Evolutionary conservation across 495 filamentous ascomycete species (phyloP).

Genomic region (Ramalina intermedia): DNA sequence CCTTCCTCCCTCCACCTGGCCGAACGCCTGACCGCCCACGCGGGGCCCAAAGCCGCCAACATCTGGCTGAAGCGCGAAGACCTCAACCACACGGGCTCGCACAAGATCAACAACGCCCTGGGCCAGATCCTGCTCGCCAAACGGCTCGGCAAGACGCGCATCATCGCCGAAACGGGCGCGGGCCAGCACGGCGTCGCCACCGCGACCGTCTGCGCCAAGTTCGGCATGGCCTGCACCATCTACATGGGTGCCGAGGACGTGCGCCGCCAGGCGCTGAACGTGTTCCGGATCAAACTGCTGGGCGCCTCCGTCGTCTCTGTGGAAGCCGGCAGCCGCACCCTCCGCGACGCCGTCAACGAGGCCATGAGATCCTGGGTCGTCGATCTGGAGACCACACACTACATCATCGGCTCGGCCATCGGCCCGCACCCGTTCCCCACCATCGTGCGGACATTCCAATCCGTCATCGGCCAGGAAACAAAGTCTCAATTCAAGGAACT

Average conservation of each 20-base stretch:
- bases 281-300: conserved; percentile 92
- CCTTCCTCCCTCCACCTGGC: conserved; percentile 85
- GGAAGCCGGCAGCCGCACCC: conserved; percentile 68
- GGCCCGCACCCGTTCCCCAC: conserved; percentile 92
- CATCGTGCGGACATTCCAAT: conserved; percentile 91
- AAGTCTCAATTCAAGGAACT: conserved; percentile 72
- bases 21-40: conserved; percentile 72
- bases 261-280: conserved; percentile 81
- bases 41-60: conserved; percentile 57
- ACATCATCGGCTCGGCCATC: conserved; percentile 91
- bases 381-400: conserved; percentile 76
- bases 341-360: conserved; percentile 94
- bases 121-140: conserved; percentile 76
- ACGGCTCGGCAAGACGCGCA: conserved; percentile 75
- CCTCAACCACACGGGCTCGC: conserved; percentile 44
- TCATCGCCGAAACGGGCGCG: conserved; percentile 94
- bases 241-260: conserved; percentile 97
- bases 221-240: conserved; percentile 88
- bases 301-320: conserved; percentile 79
- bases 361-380: conserved; percentile 82
- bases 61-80: conserved; percentile 73
- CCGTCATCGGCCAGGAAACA: conserved; percentile 83
- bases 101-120: conserved; percentile 96
- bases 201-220: conserved; percentile 90
- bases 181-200: conserved; percentile 94